Evolutionary conservation across 169 alveolate genomes (phyloP).

Genomic region (Eimeria acervulina): DNA sequence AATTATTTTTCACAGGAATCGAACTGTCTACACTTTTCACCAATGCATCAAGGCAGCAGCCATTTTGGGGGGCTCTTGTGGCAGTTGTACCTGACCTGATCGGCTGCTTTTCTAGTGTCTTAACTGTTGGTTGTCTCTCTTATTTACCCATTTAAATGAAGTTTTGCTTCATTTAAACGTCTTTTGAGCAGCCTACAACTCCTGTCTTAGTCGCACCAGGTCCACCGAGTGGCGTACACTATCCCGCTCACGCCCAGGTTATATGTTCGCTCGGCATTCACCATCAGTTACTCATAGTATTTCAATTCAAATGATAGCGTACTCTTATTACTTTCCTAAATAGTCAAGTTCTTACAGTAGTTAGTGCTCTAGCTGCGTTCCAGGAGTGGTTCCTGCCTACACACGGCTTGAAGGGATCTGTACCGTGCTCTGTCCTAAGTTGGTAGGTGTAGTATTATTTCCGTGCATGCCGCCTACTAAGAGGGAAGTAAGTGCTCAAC

Average conservation of each 20-base stretch:
- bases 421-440: neutral
- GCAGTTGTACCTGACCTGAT: slow-evolving; percentile 33
- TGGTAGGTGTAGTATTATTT: neutral
- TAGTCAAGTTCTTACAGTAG: neutral
- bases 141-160: neutral
- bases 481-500: neutral
- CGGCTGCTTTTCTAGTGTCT: neutral
- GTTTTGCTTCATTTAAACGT: neutral
- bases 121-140: neutral
- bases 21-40: neutral
- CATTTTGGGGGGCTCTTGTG: slow-evolving; percentile 15
- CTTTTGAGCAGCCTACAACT: neutral
- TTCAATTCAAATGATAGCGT: neutral
- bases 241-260: neutral
- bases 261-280: neutral
- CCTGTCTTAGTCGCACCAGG: neutral
- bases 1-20: neutral
- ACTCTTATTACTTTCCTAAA: neutral
- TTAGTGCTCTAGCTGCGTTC: neutral
- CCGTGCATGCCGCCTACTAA: neutral
- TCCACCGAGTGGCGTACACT: neutral
- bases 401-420: neutral
- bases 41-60: slow-evolving; percentile 10
- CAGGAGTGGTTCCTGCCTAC: neutral
- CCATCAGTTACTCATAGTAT: neutral